A percentile compares a stretch with the other conserved stretches of the same genome.
Conservation (phyloP, 179 eudicot genomes). For the Heliamphora pulchella region DNA sequence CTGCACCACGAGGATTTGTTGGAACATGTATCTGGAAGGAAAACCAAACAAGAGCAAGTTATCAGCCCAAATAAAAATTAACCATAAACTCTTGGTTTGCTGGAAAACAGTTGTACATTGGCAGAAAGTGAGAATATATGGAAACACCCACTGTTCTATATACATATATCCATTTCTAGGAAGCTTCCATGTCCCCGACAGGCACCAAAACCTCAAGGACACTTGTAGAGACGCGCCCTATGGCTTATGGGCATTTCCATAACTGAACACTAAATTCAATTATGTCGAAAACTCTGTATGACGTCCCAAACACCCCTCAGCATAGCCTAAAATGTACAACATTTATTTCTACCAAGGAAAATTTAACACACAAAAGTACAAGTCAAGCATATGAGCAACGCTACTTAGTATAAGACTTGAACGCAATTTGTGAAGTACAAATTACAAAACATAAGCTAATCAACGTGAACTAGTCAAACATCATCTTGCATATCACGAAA, state of each 20-base stretch:
- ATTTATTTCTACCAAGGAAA: neutral
- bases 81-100: neutral
- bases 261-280: neutral
- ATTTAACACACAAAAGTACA: neutral
- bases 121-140: neutral
- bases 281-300: neutral
- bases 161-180: neutral
- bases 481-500: too few relatives aligned
- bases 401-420: neutral
- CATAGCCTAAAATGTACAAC: too few relatives aligned
- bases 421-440: neutral
- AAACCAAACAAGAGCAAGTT: conserved; percentile 15
- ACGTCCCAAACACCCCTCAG: too few relatives aligned
- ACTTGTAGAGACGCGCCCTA: neutral
- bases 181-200: neutral
- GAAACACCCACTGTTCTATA: too few relatives aligned
- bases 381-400: neutral
- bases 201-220: neutral
- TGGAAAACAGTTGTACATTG: neutral
- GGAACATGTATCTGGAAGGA: conserved; percentile 64
- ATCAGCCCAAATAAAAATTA: conserved; percentile 9
- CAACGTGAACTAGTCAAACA: too few relatives aligned
- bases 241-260: neutral
- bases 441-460: neutral
- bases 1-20: conserved; percentile 91